Evolutionary conservation across 2,329 filamentous ascomycete genomes (phyloP).

Genomic region (Raffaelea albimanens): DNA sequence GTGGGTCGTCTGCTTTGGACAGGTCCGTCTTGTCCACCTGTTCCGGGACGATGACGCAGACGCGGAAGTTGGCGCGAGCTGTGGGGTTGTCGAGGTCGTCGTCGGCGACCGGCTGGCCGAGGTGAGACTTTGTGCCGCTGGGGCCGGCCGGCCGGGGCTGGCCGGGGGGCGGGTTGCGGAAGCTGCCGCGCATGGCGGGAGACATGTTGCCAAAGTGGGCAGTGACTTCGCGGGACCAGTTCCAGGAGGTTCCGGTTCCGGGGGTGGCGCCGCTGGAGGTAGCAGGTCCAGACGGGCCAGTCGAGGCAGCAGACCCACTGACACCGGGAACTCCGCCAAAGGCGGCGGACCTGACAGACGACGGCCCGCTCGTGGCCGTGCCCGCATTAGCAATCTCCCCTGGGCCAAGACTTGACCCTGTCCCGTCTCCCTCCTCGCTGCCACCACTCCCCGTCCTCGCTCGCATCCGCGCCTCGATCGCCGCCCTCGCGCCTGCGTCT

Average conservation of each 20-base stretch:
- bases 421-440: constrained; percentile 17
- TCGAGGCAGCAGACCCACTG: no score
- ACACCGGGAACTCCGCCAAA: no score
- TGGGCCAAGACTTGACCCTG: no score
- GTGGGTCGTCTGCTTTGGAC: constrained; percentile 51
- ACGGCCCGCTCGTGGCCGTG: no score
- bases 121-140: constrained; percentile 18
- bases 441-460: constrained; percentile 22
- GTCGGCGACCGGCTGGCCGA: constrained; percentile 57
- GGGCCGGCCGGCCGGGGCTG: constrained; percentile 42
- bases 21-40: constrained; percentile 70
- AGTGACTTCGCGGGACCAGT: constrained; percentile 70
- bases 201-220: constrained; percentile 84
- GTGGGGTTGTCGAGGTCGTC: constrained; percentile 59
- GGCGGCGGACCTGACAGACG: no score
- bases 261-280: no score
- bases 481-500: constrained; percentile 61
- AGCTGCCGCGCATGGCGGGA: constrained; percentile 69
- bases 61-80: constrained; percentile 68
- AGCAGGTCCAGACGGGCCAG: no score
- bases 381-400: no score
- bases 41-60: constrained; percentile 71
- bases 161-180: constrained; percentile 64
- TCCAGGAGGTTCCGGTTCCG: no score
- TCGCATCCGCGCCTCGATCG: constrained; percentile 46